phyloP scores from a whole-genome alignment of 768 basidiomycete genomes.

The Polyporus arcularius region DNA sequence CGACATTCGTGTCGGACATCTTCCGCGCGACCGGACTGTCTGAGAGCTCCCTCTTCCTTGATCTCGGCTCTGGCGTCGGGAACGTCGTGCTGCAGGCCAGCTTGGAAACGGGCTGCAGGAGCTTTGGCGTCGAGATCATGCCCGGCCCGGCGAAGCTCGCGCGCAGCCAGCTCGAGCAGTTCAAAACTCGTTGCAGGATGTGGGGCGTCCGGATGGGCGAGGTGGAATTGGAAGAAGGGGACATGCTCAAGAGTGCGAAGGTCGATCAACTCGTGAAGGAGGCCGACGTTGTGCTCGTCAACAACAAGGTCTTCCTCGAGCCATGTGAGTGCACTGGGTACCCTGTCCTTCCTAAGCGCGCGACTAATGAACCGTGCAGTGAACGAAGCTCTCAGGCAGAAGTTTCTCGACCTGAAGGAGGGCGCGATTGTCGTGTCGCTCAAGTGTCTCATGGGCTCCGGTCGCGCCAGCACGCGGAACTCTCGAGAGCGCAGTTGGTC shows the following conservation, averaged over 20 bases:
- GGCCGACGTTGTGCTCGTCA: constrained; percentile 91
- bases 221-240: constrained; percentile 79
- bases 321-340: constrained; percentile 52
- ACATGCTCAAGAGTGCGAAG: constrained; percentile 73
- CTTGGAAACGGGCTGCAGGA: constrained; percentile 50
- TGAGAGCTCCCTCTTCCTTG: constrained; percentile 50
- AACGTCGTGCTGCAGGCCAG: constrained; percentile 59
- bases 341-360: neutral
- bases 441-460: constrained; percentile 75
- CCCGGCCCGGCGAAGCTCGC: constrained; percentile 82
- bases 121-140: constrained; percentile 73
- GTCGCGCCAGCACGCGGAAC: constrained; percentile 78
- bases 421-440: constrained; percentile 89
- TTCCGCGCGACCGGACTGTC: constrained; percentile 51
- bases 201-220: constrained; percentile 84
- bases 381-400: constrained; percentile 82
- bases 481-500: constrained; percentile 17
- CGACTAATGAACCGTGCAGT: constrained; percentile 45
- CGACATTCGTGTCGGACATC: constrained; percentile 62
- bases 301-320: constrained; percentile 83
- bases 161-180: constrained; percentile 69
- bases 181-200: constrained; percentile 78
- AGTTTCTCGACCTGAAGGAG: constrained; percentile 94
- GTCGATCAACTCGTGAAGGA: constrained; percentile 70
- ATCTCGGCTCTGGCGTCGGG: constrained; percentile 63